Evolutionary conservation across 129 eudicot genomes (phyloP), one percentile per base, ranked within the genome.

Genomic region (Oenanthe sinensis): DNA sequence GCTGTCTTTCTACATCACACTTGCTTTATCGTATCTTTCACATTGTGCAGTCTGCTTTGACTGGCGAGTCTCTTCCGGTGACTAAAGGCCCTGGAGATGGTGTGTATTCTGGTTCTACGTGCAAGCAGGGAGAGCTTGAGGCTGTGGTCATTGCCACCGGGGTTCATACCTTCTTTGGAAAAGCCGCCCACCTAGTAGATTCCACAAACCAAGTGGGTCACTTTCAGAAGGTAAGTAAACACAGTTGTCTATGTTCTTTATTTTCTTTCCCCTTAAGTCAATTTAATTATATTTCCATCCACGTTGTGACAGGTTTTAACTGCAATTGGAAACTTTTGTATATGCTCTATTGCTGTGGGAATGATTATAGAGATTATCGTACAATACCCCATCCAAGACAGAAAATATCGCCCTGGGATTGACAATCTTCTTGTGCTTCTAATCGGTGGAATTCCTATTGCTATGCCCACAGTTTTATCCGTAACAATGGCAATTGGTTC

Each of bases 401-500:
- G 99, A 37, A 45, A 81, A 28, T 96, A 96, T 79, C 91, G 99
- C 50, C 99, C 99, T 16, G 99, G 99, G 75, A 96, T 96, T 33
- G 99, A 96, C 88, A 96, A 96, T 86, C 96, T 96, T 75, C 97
- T 96, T 78, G 99, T 96, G 76, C 97, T 96, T 67, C 90, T 96
- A 76, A 96, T 96, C 70, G 99, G 99, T 15, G 99, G 99, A 71
- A 96, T 96, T 70, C 99, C 99, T 2, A 96, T 96, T 80, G 99
- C 99, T 24, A 96, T 96, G 99, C 99, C 99, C 12, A 96, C 99
- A 7, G 99, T 96, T 77, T 92, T 96, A 36, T 96, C 99, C 2
- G 99, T 96, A 49, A 96, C 99, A 20, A 96, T 96, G 99, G 99
- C 99, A 19, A 96, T 96, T 63, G 99, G 99, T 82, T 89, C 97